These are phyloP conservation scores for Piloderma croceum DNA, from an alignment of 768 basidiomycete genomes.

Conservation along the genomic window DNA sequence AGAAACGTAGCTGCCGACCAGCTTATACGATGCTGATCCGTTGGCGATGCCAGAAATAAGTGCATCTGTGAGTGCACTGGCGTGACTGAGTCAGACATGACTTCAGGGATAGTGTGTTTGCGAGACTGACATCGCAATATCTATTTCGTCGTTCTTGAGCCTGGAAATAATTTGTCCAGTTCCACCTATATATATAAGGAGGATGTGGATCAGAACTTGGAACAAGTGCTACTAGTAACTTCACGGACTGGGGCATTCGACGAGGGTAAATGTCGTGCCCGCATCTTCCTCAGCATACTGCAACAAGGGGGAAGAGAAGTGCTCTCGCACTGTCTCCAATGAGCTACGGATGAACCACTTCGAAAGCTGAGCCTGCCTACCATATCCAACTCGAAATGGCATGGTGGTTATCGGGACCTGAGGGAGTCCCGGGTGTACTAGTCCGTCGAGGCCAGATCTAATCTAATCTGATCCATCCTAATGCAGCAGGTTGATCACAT, in stretches of 20 bases:
- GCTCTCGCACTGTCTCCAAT: conserved; percentile 60
- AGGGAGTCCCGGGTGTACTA: background rate
- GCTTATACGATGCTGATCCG: conserved; percentile 80
- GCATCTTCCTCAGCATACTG: conserved; percentile 72
- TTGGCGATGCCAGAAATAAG: conserved; percentile 91
- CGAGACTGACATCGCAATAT: conserved; percentile 66
- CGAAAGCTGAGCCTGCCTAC: background rate
- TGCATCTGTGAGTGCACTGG: conserved; percentile 83
- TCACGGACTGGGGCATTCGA: conserved; percentile 73
- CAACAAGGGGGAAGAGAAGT: conserved; percentile 89
- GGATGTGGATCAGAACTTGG: too few relatives aligned
- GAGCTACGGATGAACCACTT: background rate
- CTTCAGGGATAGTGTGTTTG: background rate
- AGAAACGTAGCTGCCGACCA: conserved; percentile 87
- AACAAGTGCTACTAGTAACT: conserved; percentile 7
- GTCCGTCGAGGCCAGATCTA: background rate
- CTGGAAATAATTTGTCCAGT: conserved; percentile 80
- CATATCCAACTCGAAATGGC: background rate
- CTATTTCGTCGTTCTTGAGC: conserved; percentile 70
- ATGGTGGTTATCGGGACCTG: background rate
- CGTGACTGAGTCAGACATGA: conserved; percentile 4
- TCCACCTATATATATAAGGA: conserved; percentile 51
- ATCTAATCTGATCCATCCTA: background rate
- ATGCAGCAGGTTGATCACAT: background rate
- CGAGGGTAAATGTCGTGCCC: conserved; percentile 69